Percentiles rank a stretch among this genome's conserved stretches.
Evolutionary conservation across 345 rosid species (phyloP).

Genomic region (Euphorbia peplus): DNA sequence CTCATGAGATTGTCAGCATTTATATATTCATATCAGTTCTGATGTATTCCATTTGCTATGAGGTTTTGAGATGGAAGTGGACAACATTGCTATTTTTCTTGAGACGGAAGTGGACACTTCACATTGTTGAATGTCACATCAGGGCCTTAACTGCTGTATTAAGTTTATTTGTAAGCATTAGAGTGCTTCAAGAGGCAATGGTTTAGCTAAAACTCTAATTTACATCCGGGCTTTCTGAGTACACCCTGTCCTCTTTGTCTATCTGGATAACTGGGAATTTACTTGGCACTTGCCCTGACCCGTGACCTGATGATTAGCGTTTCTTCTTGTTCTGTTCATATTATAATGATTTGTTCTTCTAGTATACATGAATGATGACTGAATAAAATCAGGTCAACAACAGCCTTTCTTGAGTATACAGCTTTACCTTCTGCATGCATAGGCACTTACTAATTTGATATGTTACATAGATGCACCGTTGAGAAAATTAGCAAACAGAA

Average conservation of each 20-base stretch:
- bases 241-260: not conserved
- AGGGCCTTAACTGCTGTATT: not conserved
- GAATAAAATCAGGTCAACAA: not conserved
- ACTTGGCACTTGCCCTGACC: not conserved
- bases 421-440: not conserved
- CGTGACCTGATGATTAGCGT: not conserved
- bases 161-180: not conserved
- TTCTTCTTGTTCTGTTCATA: conserved; percentile 12
- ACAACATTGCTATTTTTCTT: not conserved
- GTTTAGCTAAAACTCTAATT: not conserved
- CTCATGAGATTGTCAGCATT: not conserved
- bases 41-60: not conserved
- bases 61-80: not conserved
- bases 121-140: not conserved
- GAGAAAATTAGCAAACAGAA: conserved; percentile 24
- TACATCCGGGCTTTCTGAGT: not conserved
- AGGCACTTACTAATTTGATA: conserved; percentile 14
- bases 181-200: not conserved
- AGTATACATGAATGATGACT: too few relatives aligned
- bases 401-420: not conserved
- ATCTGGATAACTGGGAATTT: not conserved
- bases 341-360: conserved; percentile 21
- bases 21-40: not conserved
- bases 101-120: too few relatives aligned
- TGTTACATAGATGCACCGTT: conserved; percentile 8